Evolutionary conservation across 805 yeast species (phyloP), one percentile per base, ranked within the genome.

Genomic region (Zygosaccharomyces gambellarensis): DNA sequence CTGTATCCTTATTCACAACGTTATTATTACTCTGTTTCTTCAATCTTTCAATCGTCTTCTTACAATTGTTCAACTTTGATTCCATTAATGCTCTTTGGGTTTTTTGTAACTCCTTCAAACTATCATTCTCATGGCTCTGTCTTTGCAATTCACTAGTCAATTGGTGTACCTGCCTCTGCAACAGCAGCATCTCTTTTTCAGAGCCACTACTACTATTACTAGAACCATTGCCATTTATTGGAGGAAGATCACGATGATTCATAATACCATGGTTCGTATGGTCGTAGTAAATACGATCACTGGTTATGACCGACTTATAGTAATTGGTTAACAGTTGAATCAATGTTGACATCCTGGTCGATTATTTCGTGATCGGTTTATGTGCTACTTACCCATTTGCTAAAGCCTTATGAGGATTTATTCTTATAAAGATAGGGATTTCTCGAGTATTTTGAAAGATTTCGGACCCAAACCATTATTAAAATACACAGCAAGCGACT

Each of bases 111-210:
- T 66, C 68, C 43, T 60, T 62, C 28, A 63, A 50, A 19, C 53
- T 59, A 17, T 65, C 69, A n/a, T 64, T 59, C 30, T 68, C 66
- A 32, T 58, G 60, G 28, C 59, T 62, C 8, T 66, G 47, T 10
- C 55, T 55, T 25, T 62, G 65, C 4, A 71, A 29, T 36, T 71
- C 71, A 3, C 63, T 44, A n/a, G 64, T 68, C 27, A 72, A 44
- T 47, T 62, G 67, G 12, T 64, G 51, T 5, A 71, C 45, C 50
- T 71, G 74, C 12, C 59, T 63, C 52, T 71, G 73, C 23, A 71
- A 54, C 3, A 58, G 38, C n/a, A 64, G 45, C 44, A 65, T 66
- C 46, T 70, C 73, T 44, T 63, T 63, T 21, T 58, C 62, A 42
- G 38, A 34, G 10, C n/a, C n/a, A 4, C 38, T 21, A 17, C 22